These are phyloP conservation scores for Tetrahymena malaccensis DNA, from an alignment of 73 alveolate species.

Conservation along the genomic window DNA sequence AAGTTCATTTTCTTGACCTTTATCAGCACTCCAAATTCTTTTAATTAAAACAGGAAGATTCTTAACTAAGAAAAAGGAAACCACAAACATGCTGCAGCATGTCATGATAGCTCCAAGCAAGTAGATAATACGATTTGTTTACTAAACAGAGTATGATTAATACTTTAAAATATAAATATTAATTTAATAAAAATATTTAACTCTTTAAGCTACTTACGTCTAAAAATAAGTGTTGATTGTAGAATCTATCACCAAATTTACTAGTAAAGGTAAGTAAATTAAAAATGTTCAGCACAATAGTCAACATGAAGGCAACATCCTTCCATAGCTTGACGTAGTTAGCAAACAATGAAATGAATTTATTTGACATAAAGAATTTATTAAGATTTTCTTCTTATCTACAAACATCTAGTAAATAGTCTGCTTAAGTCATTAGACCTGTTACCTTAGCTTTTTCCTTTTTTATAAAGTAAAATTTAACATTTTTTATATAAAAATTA, in stretches of 20 bases:
- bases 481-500: no score
- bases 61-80: slow-evolving; percentile 41
- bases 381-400: slow-evolving; percentile 34
- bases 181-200: no score
- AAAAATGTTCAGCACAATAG: slow-evolving; percentile 31
- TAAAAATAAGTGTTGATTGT: slow-evolving; percentile 9
- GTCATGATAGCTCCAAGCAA: slow-evolving; percentile 44
- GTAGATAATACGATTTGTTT: slow-evolving; percentile 8
- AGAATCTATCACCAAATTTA: slow-evolving; percentile 13
- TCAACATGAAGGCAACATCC: slow-evolving; percentile 39
- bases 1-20: slow-evolving; percentile 20
- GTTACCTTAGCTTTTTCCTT: not conserved
- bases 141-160: not conserved
- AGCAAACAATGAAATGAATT: slow-evolving; percentile 38
- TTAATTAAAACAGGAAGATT: slow-evolving; percentile 41
- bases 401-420: slow-evolving; percentile 39
- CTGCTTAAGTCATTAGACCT: slow-evolving; percentile 28
- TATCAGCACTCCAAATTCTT: slow-evolving; percentile 39
- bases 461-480: no score
- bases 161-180: not conserved
- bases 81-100: slow-evolving; percentile 44
- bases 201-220: not conserved
- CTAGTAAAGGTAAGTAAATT: slow-evolving; percentile 33
- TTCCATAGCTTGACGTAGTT: slow-evolving; percentile 48
- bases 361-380: slow-evolving; percentile 20